Percentiles rank a stretch among this genome's conserved stretches.
phyloP scores from a whole-genome alignment of 306 rosid species.

The Dalbergia oliveri region DNA sequence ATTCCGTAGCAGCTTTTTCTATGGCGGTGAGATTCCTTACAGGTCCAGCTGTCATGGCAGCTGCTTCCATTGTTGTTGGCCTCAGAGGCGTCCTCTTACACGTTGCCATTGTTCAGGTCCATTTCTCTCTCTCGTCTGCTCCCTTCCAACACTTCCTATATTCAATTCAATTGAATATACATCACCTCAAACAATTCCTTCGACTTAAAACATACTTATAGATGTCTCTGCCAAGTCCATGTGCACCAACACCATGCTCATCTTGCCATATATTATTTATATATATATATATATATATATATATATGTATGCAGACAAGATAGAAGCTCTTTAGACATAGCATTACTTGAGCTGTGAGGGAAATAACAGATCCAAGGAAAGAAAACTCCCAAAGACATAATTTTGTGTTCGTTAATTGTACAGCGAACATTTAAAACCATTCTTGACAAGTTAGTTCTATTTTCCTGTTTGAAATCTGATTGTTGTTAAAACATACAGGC shows the following conservation, averaged over 20 bases:
- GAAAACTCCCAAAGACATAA: not conserved
- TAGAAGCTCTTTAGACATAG: not conserved
- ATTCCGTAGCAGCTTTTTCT: constrained; percentile 84
- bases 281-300: no score
- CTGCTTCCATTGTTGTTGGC: constrained; percentile 96
- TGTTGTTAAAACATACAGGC: constrained; percentile 65
- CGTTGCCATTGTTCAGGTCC: constrained; percentile 91
- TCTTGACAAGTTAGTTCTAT: constrained; percentile 46
- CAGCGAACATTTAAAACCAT: constrained; percentile 53
- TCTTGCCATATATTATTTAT: no score
- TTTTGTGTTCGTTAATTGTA: constrained; percentile 27
- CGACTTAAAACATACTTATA: no score
- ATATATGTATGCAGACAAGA: no score
- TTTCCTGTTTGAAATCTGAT: constrained; percentile 40
- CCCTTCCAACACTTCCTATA: constrained; percentile 42
- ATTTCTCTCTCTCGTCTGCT: constrained; percentile 43
- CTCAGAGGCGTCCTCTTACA: constrained; percentile 88
- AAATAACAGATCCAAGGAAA: not conserved
- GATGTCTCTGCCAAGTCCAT: constrained; percentile 27
- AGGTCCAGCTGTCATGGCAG: constrained; percentile 99
- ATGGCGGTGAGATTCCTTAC: constrained; percentile 99
- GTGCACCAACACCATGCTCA: no score
- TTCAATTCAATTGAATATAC: constrained; percentile 38
- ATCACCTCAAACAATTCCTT: not conserved
- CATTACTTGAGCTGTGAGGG: not conserved